Evolutionary conservation across 2,329 filamentous ascomycete species (phyloP), one percentile per base, ranked within the genome.

Genomic region (Hymenoscyphus linearis): DNA sequence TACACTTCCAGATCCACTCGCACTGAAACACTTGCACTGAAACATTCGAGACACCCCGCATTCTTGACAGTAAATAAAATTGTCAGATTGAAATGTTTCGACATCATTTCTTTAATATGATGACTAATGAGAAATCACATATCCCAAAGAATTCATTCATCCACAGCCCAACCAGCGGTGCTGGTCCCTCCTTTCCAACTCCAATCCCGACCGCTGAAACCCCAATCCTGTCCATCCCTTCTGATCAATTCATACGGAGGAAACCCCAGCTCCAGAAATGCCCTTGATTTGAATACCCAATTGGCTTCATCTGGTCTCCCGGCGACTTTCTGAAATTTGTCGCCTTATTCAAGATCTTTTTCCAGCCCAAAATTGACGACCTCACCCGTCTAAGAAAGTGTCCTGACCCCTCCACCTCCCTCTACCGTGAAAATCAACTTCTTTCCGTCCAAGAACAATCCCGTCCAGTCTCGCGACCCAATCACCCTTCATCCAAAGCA

Each of bases 401-500:
- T 60, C 62, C 16, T n/a, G 27, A 16, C 52, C 62, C 54, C 63
- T 65, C 64, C 62, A 63, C 40, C 31, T 61, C 59, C 60, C 25
- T 57, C 58, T 56, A 44, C 35, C 35, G 25, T 56, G 55, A 31
- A 47, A 37, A 16, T 27, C 31, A 31, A 18, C 36, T 7, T 14
- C 36, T n/a, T 44, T 36, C 22, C 52, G 22, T 26, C 62, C 65
- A 10, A 69, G 47, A 26, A 67, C 61, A 16, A 60, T 61, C 13
- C 18, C 58, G 63, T 70, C 66, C 2, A 65, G 12, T 16, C 12
- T 61, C 7, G 35, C 40, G 1, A 69, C 36, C 5, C 22, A 57
- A 1, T 61, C 55, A 6, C 66, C 64, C 52, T 62, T 65, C 9
- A 60, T 56, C 63, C 61, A 67, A 4, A 68, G 37, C 22, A 63